phyloP scores from a whole-genome alignment of 2,329 filamentous ascomycete species.

The Scleromitrula shiraiana region DNA sequence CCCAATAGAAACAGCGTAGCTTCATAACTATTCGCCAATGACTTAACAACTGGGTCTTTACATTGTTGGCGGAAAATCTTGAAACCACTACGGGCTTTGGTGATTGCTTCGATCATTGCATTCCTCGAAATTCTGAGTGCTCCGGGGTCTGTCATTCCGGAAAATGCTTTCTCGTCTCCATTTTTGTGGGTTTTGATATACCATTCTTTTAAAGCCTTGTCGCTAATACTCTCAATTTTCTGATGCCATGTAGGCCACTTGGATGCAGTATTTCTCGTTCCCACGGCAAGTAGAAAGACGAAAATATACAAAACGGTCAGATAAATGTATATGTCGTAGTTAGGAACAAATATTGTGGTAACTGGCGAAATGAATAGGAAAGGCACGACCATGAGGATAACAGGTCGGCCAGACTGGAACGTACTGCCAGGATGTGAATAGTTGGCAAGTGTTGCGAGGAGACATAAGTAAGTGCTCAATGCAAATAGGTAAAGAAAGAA shows the following conservation, averaged over 20 bases:
- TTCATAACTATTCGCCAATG: constrained; percentile 38
- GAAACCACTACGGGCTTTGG: constrained; percentile 5
- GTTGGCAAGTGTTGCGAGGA: constrained; percentile 42
- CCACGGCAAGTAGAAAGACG: constrained; percentile 41
- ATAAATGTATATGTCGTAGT: constrained; percentile 48
- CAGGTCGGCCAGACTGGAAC: constrained; percentile 39
- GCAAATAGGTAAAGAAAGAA: constrained; percentile 52
- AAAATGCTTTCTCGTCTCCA: constrained; percentile 1
- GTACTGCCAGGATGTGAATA: constrained; percentile 43
- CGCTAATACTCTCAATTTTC: constrained; percentile 42
- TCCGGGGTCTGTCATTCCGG: constrained; percentile 30
- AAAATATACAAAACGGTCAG: constrained; percentile 45
- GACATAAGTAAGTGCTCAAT: constrained; percentile 49
- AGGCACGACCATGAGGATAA: constrained; percentile 47
- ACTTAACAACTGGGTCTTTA: constrained; percentile 12
- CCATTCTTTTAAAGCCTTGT: constrained; percentile 39
- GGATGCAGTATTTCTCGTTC: constrained; percentile 43
- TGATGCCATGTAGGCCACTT: constrained; percentile 53
- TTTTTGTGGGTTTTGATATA: constrained; percentile 20
- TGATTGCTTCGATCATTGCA: constrained; percentile 32
- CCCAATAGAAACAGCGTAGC: constrained; percentile 31
- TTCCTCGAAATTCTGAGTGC: constrained; percentile 2
- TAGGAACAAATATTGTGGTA: constrained; percentile 43
- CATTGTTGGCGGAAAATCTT: constrained; percentile 5
- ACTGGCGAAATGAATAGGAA: constrained; percentile 49